Percentiles rank a stretch among this genome's conserved stretches.
phyloP scores from a whole-genome alignment of 345 rosid species.

The Murraya koenigii region DNA sequence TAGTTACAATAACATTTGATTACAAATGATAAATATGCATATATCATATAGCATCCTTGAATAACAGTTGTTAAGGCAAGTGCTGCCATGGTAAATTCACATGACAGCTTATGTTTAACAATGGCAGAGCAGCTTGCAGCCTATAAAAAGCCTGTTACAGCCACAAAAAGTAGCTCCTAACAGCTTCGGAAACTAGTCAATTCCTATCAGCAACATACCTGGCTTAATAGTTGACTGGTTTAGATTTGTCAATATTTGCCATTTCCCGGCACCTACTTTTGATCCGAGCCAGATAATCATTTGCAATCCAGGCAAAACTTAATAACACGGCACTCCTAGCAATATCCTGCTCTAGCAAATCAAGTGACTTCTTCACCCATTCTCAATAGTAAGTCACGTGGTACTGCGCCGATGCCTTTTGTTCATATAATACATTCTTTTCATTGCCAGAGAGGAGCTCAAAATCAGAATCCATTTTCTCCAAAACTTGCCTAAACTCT shows the following conservation, averaged over 20 bases:
- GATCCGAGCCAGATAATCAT: conserved; percentile 82
- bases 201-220: conserved; percentile 65
- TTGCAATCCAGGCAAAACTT: conserved; percentile 88
- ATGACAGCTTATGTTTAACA: neutral
- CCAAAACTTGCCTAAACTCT: conserved; percentile 68
- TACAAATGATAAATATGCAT: neutral
- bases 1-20: neutral
- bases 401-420: conserved; percentile 92
- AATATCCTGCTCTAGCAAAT: conserved; percentile 45
- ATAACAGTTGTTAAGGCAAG: neutral
- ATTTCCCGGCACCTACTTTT: conserved; percentile 43
- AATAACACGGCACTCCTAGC: conserved; percentile 36
- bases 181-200: conserved; percentile 24
- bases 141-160: conserved; percentile 6
- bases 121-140: conserved; percentile 63
- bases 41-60: neutral
- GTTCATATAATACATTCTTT: conserved; percentile 53
- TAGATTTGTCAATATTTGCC: conserved; percentile 35
- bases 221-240: conserved; percentile 57
- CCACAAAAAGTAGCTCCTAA: neutral
- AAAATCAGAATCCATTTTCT: conserved; percentile 39
- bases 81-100: neutral
- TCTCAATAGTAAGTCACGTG: conserved; percentile 70
- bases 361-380: conserved; percentile 57
- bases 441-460: conserved; percentile 56